A percentile compares a stretch with the other conserved stretches of the same genome.
Conservation (phyloP, 352 stramenopile genomes). For the Phytopythium aichiense region DNA sequence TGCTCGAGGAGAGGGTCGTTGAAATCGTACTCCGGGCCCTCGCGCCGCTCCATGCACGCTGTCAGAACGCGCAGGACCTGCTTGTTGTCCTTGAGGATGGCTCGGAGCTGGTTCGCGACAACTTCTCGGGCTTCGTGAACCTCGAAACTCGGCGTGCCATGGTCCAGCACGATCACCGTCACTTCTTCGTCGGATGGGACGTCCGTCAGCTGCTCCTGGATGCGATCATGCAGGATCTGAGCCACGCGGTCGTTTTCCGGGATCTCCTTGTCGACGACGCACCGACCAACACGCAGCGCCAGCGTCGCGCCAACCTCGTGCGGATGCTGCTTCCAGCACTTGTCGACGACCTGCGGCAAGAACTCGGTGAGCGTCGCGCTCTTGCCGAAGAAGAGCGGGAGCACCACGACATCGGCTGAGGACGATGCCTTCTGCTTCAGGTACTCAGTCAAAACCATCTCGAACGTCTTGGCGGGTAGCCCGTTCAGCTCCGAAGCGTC, state of each 20-base stretch:
- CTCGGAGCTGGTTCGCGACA: conserved; percentile 50
- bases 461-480: conserved; percentile 55
- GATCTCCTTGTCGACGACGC: conserved; percentile 50
- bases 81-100: conserved; percentile 21
- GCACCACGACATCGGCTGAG: conserved; percentile 33
- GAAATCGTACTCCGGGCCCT: conserved; percentile 70
- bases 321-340: conserved; percentile 25
- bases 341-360: conserved; percentile 48
- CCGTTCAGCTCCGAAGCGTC: conserved; percentile 51
- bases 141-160: conserved; percentile 61
- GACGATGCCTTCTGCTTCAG: conserved; percentile 17
- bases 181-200: conserved; percentile 23
- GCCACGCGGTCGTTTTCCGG: conserved; percentile 53
- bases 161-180: conserved; percentile 70
- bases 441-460: conserved; percentile 51
- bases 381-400: conserved; percentile 82
- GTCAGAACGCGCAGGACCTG: conserved; percentile 44
- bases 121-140: conserved; percentile 67
- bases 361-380: conserved; percentile 77
- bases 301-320: conserved; percentile 12
- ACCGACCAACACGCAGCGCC: conserved; percentile 39
- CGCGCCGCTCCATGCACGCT: conserved; percentile 75
- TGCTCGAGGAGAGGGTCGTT: conserved; percentile 73
- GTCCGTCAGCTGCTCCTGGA: conserved; percentile 32
- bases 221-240: conserved; percentile 53